A percentile compares a stretch with the other conserved stretches of the same genome.
Evolutionary conservation across 202 grass and related monocot genomes (phyloP).

Genomic region (Eragrostis tef): DNA sequence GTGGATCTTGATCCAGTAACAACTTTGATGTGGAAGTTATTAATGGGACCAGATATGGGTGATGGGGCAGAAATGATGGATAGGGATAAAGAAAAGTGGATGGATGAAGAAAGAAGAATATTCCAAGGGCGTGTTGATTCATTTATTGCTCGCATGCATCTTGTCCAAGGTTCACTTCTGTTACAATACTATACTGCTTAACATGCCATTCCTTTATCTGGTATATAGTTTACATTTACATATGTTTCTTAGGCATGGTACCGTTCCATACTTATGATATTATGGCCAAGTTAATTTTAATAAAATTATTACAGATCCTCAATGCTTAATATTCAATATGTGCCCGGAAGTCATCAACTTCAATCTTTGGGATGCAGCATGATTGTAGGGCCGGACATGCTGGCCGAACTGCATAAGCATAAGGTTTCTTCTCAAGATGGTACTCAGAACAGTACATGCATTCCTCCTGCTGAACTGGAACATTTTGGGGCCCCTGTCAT

Average conservation of each 20-base stretch:
- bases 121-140: constrained; percentile 74
- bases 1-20: constrained; percentile 74
- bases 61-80: constrained; percentile 52
- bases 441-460: constrained; percentile 13
- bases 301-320: neutral
- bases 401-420: constrained; percentile 35
- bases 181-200: neutral
- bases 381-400: constrained; percentile 13
- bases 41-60: constrained; percentile 69
- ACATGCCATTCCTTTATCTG: constrained; percentile 29
- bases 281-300: neutral
- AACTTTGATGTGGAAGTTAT: constrained; percentile 72
- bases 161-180: no score
- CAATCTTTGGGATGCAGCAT: constrained; percentile 38
- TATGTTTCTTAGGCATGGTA: neutral
- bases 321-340: constrained; percentile 14
- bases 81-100: constrained; percentile 68
- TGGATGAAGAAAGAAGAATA: constrained; percentile 71
- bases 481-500: constrained; percentile 3
- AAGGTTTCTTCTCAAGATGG: constrained; percentile 17
- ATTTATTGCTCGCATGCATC: constrained; percentile 57
- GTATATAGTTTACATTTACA: constrained; percentile 9
- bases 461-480: constrained; percentile 24
- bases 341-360: constrained; percentile 26
- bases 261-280: neutral